Base-by-base conservation (phyloP, 345 rosid species). In the Eutrema japonicum region DNA sequence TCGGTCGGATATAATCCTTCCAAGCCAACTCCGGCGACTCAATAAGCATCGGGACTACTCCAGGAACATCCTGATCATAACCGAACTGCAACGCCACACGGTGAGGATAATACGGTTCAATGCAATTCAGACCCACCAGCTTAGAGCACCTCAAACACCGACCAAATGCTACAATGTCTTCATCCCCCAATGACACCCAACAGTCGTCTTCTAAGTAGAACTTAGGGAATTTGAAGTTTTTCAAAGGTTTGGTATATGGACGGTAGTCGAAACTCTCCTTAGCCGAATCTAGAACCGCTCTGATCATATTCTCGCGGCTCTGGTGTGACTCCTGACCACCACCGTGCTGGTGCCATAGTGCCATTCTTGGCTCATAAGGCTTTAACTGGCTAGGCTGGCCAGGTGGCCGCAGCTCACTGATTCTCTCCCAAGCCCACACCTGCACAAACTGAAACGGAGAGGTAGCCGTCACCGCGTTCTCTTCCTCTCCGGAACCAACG, bases 391-490 rank as follows among this genome's bases (percentile, higher is more conserved):
- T 82, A 42, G 81, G 81, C 29, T 40, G 29, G 27, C 58, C 30
- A 6, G 54, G 54, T 46, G 83, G 79, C 11, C 59, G 66, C 56
- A 80, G 14, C 14, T 47, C 70, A 2, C 10, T 45, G 61, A 85
- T 66, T 62, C 85, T 81, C 75, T 80, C 79, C 86, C 80, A 80
- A 4, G 74, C 85, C 85, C 83, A 81, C 30, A 79, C 47, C 66
- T 77, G 83, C 33, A 83, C 85, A 14, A 77, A 48, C 42, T 75
- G 75, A 27, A 81, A 74, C 6, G 77, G 80, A 8, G 85, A 76
- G 10, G 27, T 26, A 50, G 79, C 4, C n/a, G 38, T 64, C 2
- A 64, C 29, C 7, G 5, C 63, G 0, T 4, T 49, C 38, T 11
- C 43, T 71, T 77, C 60, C 30, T 18, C 60, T 7, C 32, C 26